Evolutionary conservation across 768 basidiomycete genomes (phyloP), one percentile per base, ranked within the genome.

Genomic region (Suillus subaureus): DNA sequence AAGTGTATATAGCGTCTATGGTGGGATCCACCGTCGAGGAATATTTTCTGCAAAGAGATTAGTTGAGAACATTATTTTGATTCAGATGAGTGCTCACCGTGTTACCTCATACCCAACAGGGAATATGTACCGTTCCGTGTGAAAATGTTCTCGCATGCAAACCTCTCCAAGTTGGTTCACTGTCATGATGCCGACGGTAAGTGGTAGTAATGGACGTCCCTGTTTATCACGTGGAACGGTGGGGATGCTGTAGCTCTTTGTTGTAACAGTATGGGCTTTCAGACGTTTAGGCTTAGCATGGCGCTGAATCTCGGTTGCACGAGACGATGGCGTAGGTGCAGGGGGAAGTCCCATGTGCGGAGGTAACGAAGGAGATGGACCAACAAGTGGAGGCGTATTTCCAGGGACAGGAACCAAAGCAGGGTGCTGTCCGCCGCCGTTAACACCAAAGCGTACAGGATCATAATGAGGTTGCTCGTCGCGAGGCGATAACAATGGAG

Each of bases 111-210:
- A 94, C 18, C 92, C 92, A 47, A 94, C 89, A 12, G 93, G 93
- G 71, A 93, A 95, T 68, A 95, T 94, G 73, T 94, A 94, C 61
- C 93, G 81, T 74, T 94, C 92, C 0, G 93, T 93, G 73, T 93
- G 91, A 72, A 93, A 94, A 73, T 93, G 90, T 68, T 93, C 91
- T 37, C 90, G 83, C 87, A 89, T 87, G 72, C 90, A 92, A 8
- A 94, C 87, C 61, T 87, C 85, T 3, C 93, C 93, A 0, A 95
- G 80, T 66, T 72, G 86, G 64, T 89, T 82, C 31, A 95, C 88
- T 1, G 90, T 92, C 91, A 94, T 93, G 73, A 94, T 94, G 39
- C 93, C 93, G 21, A 94, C 91, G 70, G 88, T 91, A 39, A 94
- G 78, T 0, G 93, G 93, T 6, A 95, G 77, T 76, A 90, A 83